Conservation (phyloP, 345 rosid genomes). For the Raphanus raphanistrum region DNA sequence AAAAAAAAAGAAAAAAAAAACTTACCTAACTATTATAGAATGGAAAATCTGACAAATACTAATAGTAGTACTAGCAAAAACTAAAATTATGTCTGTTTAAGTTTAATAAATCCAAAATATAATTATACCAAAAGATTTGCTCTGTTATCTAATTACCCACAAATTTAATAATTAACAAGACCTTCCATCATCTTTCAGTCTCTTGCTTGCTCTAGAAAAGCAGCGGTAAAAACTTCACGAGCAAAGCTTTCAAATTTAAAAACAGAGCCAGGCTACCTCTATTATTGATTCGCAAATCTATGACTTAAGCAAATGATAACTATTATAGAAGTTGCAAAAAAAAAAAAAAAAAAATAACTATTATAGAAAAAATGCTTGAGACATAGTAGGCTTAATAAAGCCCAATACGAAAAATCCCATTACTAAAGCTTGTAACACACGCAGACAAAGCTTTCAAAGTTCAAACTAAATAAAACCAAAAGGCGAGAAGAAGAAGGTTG, state of each 20-base stretch:
- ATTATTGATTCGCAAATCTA: too few relatives aligned
- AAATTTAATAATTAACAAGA: neutral
- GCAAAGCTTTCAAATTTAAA: neutral
- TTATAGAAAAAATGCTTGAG: too few relatives aligned
- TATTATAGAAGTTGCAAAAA: too few relatives aligned
- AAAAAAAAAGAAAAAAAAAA: too few relatives aligned
- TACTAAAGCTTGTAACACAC: neutral
- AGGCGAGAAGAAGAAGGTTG: neutral
- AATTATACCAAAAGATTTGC: neutral
- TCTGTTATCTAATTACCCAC: neutral
- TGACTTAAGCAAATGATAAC: too few relatives aligned
- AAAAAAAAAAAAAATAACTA: too few relatives aligned
- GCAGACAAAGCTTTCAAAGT: too few relatives aligned
- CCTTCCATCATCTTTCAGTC: neutral
- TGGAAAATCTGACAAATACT: too few relatives aligned
- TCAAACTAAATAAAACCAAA: neutral
- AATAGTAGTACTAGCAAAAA: too few relatives aligned
- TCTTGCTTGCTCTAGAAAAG: neutral
- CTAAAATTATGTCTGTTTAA: too few relatives aligned
- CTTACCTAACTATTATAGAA: too few relatives aligned
- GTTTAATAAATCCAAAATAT: neutral
- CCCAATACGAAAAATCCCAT: neutral
- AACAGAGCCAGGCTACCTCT: too few relatives aligned
- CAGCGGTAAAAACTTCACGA: neutral
- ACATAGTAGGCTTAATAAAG: constrained; percentile 8